Percentiles rank a stretch among this genome's conserved stretches.
These are phyloP conservation scores for Aspergillus incahuasiensis DNA, from an alignment of 495 filamentous ascomycete genomes.

Conservation along the genomic window DNA sequence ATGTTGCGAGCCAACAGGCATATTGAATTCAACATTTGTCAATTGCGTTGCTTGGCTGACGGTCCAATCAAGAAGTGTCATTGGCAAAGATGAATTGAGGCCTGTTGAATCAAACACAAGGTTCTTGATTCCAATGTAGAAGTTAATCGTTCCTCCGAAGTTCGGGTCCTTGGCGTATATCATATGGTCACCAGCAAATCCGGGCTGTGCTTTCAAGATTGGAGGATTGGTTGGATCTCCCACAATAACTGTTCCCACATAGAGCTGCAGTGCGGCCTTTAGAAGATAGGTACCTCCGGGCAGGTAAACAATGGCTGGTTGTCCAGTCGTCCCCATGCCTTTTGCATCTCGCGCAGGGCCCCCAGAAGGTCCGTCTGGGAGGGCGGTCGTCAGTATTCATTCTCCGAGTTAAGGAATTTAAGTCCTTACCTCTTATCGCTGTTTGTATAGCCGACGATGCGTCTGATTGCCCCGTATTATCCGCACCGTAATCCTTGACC, in stretches of 20 bases:
- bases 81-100: constrained; percentile 17
- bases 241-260: constrained; percentile 39
- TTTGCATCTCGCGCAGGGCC: constrained; percentile 26
- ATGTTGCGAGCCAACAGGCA: constrained; percentile 50
- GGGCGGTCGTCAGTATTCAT: background rate
- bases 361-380: constrained; percentile 21
- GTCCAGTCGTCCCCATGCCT: constrained; percentile 39
- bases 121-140: constrained; percentile 43
- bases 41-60: constrained; percentile 66
- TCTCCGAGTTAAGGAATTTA: background rate
- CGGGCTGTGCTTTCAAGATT: constrained; percentile 26
- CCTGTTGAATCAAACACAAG: constrained; percentile 34
- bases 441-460: constrained; percentile 25
- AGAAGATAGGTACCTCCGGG: constrained; percentile 42
- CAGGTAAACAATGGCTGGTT: constrained; percentile 45
- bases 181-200: constrained; percentile 25
- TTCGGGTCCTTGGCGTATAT: constrained; percentile 35
- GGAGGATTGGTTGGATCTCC: constrained; percentile 34
- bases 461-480: constrained; percentile 27
- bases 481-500: constrained; percentile 28
- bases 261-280: constrained; percentile 30
- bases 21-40: constrained; percentile 67
- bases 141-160: constrained; percentile 32
- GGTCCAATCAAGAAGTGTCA: constrained; percentile 54
- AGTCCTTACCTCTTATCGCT: constrained; percentile 27